Conservation (phyloP, 2,329 filamentous ascomycete genomes). For the Domatiomyces catenatus region DNA sequence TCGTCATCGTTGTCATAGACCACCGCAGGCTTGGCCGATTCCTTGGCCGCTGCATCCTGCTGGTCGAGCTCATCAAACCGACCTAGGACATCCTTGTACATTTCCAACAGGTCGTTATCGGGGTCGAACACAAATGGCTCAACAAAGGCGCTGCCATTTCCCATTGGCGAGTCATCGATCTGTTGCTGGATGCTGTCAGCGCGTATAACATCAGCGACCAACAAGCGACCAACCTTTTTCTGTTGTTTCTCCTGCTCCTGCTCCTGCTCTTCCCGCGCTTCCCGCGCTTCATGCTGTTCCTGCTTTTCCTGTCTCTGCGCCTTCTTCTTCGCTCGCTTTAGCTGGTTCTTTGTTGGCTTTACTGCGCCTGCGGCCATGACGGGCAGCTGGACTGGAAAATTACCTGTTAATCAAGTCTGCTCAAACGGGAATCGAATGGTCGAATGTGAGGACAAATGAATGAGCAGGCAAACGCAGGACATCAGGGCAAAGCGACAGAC, state of each 20-base stretch:
- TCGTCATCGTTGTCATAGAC: conserved; percentile 73
- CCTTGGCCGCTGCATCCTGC: conserved; percentile 49
- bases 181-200: conserved; percentile 8
- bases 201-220: not conserved
- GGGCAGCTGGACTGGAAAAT: not conserved
- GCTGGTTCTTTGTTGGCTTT: conserved; percentile 88
- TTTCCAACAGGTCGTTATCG: conserved; percentile 63
- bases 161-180: conserved; percentile 11
- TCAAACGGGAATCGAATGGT: no score
- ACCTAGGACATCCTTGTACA: conserved; percentile 68
- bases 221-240: not conserved
- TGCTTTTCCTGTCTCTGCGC: conserved; percentile 47
- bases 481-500: no score
- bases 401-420: not conserved
- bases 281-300: conserved; percentile 2
- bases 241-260: not conserved
- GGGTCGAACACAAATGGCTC: conserved; percentile 37
- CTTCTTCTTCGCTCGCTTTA: conserved; percentile 88
- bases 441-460: not conserved
- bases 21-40: conserved; percentile 66
- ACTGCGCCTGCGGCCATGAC: conserved; percentile 17
- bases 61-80: conserved; percentile 57
- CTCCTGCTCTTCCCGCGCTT: not conserved
- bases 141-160: conserved; percentile 34
- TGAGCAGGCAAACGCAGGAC: not conserved